Base-by-base conservation (phyloP, 257 asterid species). In the Gentiana macrophylla region DNA sequence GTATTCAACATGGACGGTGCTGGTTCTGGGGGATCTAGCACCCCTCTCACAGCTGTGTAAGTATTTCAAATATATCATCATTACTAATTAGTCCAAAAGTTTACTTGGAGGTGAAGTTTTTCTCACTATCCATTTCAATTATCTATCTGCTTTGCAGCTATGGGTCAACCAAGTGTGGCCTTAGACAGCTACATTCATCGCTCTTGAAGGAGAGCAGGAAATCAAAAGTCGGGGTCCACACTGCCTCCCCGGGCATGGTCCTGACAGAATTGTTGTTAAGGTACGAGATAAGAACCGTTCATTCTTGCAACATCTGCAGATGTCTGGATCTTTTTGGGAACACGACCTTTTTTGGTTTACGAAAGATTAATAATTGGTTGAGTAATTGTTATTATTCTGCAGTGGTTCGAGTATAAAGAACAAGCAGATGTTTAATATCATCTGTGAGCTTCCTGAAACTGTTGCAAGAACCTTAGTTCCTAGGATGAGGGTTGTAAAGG, bases 231-330 rank as follows among this genome's bases (percentile, higher is more conserved):
- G 96, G 98, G 62, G 86, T 91, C 59, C 98, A 91, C 76, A 87
- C 96, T 34, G 98, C 98, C 70, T 91, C 98, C 43, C 98, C 98
- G 3, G 98, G 98, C 84, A 91, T 91, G 98, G 98, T 91, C 56
- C 80, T 91, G 52, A 91, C 98, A 5, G 98, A 87, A 66, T 78
- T 91, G 74, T 75, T 91, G 45, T 71, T 91, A 60, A 91, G 98
- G 98, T 91, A 77, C 49, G 44, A 32, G 13, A 41, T 12, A 34
- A 34, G 57, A 12, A 24, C 24, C 24, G 24, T 24, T 12, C 1
- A 53, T 59, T 11, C 36, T 10, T 41, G n/a, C 12, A 37, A 41
- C 46, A 41, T 10, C 46, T 5, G 46, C 0, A 3, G 37, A 41
- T 43, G 47, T 15, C 53, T 8, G 45, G 12, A 3, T 2, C 35